phyloP scores from a whole-genome alignment of 2,329 filamentous ascomycete genomes.

The Aurifilum marmelostoma region DNA sequence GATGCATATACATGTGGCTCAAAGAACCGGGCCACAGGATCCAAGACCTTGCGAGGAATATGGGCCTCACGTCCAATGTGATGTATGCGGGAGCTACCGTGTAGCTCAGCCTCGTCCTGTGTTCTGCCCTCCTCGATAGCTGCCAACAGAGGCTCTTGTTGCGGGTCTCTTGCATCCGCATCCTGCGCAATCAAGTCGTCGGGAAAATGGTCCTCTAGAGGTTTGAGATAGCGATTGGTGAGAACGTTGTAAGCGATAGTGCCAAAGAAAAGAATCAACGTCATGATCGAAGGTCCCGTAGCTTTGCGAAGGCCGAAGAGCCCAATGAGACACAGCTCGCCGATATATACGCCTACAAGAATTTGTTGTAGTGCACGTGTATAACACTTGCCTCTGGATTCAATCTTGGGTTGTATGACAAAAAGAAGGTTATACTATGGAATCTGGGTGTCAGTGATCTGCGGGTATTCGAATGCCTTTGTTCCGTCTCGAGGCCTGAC shows the following conservation, averaged over 20 bases:
- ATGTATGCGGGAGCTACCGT: slow-evolving; percentile 21
- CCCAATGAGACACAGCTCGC: slow-evolving; percentile 78
- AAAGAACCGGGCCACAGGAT: slow-evolving; percentile 24
- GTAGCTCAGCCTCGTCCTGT: slow-evolving; percentile 16
- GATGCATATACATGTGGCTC: slow-evolving; percentile 28
- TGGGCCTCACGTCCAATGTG: slow-evolving; percentile 22
- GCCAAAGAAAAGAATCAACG: slow-evolving; percentile 19
- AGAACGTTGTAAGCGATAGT: slow-evolving; percentile 23
- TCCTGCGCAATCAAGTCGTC: slow-evolving; percentile 9
- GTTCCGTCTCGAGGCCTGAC: neutral
- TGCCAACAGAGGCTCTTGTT: slow-evolving; percentile 24
- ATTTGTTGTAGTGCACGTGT: slow-evolving; percentile 87
- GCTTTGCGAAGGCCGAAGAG: slow-evolving; percentile 66
- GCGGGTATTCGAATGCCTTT: neutral
- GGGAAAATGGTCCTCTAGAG: slow-evolving; percentile 28
- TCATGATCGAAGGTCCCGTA: slow-evolving; percentile 24
- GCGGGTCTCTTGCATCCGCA: slow-evolving; percentile 8
- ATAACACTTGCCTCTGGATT: slow-evolving; percentile 88
- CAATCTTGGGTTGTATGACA: slow-evolving; percentile 74
- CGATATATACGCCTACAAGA: slow-evolving; percentile 78
- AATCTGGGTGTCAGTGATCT: neutral
- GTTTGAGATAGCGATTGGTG: slow-evolving; percentile 27
- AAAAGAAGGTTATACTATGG: slow-evolving; percentile 76
- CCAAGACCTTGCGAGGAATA: slow-evolving; percentile 20
- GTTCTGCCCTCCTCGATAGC: slow-evolving; percentile 22